phyloP scores from a whole-genome alignment of 371 early-diverging fungal species.

The Syncephalastrum contaminatum region DNA sequence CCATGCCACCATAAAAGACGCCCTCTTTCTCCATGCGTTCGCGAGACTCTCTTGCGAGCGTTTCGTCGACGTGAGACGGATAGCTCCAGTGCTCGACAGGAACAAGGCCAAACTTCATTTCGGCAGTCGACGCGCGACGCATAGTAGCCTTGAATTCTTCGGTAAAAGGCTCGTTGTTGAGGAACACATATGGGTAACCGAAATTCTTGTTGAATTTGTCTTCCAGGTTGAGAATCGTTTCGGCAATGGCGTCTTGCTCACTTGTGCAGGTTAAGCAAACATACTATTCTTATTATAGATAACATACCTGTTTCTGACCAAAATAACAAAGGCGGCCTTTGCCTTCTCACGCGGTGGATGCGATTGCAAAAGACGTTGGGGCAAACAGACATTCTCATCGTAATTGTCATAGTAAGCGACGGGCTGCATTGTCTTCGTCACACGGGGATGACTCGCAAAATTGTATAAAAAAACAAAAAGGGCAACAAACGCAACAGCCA shows the following conservation, averaged over 20 bases:
- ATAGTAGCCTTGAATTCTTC: conserved; percentile 45
- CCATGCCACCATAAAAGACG: conserved; percentile 40
- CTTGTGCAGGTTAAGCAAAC: conserved; percentile 13
- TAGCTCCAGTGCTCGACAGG: conserved; percentile 71
- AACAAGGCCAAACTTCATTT: conserved; percentile 72
- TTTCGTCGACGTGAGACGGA: conserved; percentile 67
- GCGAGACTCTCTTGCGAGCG: conserved; percentile 55
- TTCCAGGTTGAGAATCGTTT: conserved; percentile 40
- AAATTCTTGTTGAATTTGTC: conserved; percentile 52
- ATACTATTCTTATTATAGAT: not conserved
- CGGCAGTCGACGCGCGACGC: conserved; percentile 43
- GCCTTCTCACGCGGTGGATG: conserved; percentile 44
- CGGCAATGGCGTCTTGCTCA: conserved; percentile 42
- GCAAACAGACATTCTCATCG: conserved; percentile 47
- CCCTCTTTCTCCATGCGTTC: conserved; percentile 36
- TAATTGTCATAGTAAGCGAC: conserved; percentile 45
- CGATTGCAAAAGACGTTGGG: conserved; percentile 31
- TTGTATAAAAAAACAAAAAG: conserved; percentile 38
- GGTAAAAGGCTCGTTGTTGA: conserved; percentile 47
- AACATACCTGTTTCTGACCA: conserved; percentile 48
- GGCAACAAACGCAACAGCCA: conserved; percentile 28
- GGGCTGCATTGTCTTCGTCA: conserved; percentile 39
- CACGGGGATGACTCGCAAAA: conserved; percentile 45
- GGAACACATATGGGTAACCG: conserved; percentile 49
- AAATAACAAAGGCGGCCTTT: conserved; percentile 49